phyloP scores from a whole-genome alignment of 2,329 filamentous ascomycete species.

The Graphilbum fragrans region DNA sequence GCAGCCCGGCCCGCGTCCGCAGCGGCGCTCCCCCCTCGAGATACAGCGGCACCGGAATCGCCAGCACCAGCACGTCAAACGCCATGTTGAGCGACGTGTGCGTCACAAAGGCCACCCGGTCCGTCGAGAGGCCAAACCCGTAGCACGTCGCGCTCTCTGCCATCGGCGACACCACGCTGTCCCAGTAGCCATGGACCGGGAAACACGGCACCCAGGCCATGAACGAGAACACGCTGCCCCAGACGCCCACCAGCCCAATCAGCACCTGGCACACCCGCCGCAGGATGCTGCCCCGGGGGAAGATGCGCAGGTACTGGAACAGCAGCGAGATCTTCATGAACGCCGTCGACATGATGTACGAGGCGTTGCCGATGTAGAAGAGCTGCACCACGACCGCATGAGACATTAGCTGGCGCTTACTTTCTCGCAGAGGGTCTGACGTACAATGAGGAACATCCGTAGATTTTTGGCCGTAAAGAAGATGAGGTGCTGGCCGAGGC shows the following conservation, averaged over 20 bases:
- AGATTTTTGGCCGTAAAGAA: slow-evolving; percentile 1
- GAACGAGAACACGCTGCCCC: slow-evolving; percentile 12
- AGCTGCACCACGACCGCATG: slow-evolving; percentile 1
- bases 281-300: slow-evolving; percentile 6
- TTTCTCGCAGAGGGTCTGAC: background rate
- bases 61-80: slow-evolving; percentile 20
- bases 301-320: slow-evolving; percentile 15
- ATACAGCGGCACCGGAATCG: slow-evolving; percentile 20
- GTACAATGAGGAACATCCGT: slow-evolving; percentile 3
- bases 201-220: slow-evolving; percentile 14
- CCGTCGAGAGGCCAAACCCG: slow-evolving; percentile 8
- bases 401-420: no score
- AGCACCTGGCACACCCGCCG: slow-evolving; percentile 8
- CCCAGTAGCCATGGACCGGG: slow-evolving; percentile 11
- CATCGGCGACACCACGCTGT: slow-evolving; percentile 5
- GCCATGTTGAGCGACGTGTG: slow-evolving; percentile 21
- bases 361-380: slow-evolving; percentile 14
- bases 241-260: slow-evolving; percentile 10
- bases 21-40: slow-evolving; percentile 13
- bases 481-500: slow-evolving; percentile 6
- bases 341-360: slow-evolving; percentile 13
- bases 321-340: slow-evolving; percentile 14
- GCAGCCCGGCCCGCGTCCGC: slow-evolving; percentile 15
- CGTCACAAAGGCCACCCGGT: slow-evolving; percentile 14
- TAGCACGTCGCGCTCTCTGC: slow-evolving; percentile 9